Evolutionary conservation across 352 stramenopile species (phyloP), one percentile per base, ranked within the genome.

Genomic region (Pythium oligandrum): DNA sequence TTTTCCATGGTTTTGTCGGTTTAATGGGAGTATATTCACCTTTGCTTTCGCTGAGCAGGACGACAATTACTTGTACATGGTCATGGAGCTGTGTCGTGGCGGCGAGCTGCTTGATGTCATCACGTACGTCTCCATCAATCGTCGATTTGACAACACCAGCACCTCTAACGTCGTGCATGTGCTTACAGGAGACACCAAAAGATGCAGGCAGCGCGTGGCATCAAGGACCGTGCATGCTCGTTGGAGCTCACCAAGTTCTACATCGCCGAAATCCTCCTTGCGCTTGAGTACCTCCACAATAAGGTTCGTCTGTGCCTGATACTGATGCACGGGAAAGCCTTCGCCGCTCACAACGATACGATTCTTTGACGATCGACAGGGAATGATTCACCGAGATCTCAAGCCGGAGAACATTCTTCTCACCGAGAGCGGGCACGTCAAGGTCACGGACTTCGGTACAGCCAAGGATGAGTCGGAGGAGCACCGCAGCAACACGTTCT

Each of bases 371-470:
- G 17, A 26, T 26, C 17, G 17, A 26, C 17, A 95, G 51, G 78
- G 94, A 45, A 73, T 98, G 4, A 97, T 98, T 53, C 96, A 98
- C 63, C 69, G 96, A 32, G 96, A 98, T 61, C 86, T 98, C 30
- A 96, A 96, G 57, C 86, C 86, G 2, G 86, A 96, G 45, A 93
- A 95, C 59, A 90, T 93, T 40, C 51, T 95, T 38, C 39, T 8
- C 35, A 79, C 70, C 54, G 77, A 89, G 36, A 68, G 84, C n/a
- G 88, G 88, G 0, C 88, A 97, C 55, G 70, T 97, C 40, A 96
- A 96, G 67, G 70, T 97, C 40, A 95, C 88, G 1, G 88, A 97
- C 54, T 97, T 97, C 60, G 88, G 88, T 12, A 95, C 85, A 4
- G 82, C 86, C 48, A 93, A 89, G 63, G 82, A 90, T 42, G 75